A percentile compares a stretch with the other conserved stretches of the same genome.
Conservation (phyloP, 1,284 basidiomycete species). For the Sporisorium exsertum region DNA sequence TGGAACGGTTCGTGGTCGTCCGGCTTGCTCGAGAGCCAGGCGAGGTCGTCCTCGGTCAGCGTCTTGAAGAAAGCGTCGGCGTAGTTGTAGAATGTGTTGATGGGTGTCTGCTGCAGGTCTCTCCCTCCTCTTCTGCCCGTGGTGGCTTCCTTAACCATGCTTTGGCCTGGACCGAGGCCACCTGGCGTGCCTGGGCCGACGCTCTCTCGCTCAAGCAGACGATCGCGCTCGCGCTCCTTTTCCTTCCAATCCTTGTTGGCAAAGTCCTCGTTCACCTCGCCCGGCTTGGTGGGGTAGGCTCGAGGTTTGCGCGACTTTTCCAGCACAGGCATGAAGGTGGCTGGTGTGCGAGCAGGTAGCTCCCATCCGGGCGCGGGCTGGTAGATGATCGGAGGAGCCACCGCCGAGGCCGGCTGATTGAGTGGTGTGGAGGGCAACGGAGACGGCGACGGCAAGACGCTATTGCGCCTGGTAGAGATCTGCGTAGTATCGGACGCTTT, state of each 20-base stretch:
- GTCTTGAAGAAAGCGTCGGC: slow-evolving; percentile 68
- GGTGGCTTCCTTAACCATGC: slow-evolving; percentile 51
- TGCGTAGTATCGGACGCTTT: slow-evolving; percentile 38
- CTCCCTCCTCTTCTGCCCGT: slow-evolving; percentile 49
- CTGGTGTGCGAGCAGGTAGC: slow-evolving; percentile 53
- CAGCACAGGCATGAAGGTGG: slow-evolving; percentile 53
- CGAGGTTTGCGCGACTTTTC: slow-evolving; percentile 44
- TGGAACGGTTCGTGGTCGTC: slow-evolving; percentile 88
- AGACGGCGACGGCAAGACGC: slow-evolving; percentile 46
- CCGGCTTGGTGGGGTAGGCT: slow-evolving; percentile 60
- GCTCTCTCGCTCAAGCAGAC: slow-evolving; percentile 48
- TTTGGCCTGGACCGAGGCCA: slow-evolving; percentile 46
- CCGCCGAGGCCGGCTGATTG: slow-evolving; percentile 6
- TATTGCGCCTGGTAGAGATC: slow-evolving; percentile 47
- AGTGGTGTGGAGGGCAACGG: slow-evolving; percentile 43
- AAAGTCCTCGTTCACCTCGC: slow-evolving; percentile 65
- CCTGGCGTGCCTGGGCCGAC: slow-evolving; percentile 50
- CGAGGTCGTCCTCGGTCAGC: slow-evolving; percentile 67
- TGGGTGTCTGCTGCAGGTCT: slow-evolving; percentile 64
- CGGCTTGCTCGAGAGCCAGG: slow-evolving; percentile 70
- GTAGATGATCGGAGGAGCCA: slow-evolving; percentile 23
- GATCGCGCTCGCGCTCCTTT: slow-evolving; percentile 60
- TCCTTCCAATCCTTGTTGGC: slow-evolving; percentile 65
- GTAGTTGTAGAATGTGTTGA: slow-evolving; percentile 64
- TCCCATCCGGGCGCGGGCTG: slow-evolving; percentile 57